Conservation (phyloP, 495 filamentous ascomycete species). For the Polyplosphaeria fusca region DNA sequence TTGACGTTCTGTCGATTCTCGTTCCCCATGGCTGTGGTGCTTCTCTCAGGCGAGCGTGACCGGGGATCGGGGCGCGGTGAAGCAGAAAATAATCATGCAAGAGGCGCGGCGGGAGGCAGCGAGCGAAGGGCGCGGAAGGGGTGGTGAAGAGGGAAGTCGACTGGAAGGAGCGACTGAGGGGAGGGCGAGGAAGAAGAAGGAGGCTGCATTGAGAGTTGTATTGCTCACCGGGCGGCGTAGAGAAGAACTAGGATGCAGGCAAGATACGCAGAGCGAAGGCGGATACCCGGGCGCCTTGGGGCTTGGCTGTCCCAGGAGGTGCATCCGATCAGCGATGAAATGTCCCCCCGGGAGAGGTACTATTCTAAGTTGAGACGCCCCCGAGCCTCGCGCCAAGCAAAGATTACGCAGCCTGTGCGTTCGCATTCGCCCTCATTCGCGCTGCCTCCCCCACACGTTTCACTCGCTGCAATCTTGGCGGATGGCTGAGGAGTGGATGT, state of each 20-base stretch:
- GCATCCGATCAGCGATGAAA: conserved; percentile 10
- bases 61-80: too few relatives aligned
- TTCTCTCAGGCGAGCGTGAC: too few relatives aligned
- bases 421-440: not conserved
- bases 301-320: conserved; percentile 19
- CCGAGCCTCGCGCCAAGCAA: too few relatives aligned
- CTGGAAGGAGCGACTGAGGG: not conserved
- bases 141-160: too few relatives aligned
- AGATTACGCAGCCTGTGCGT: too few relatives aligned
- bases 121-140: not conserved
- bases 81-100: too few relatives aligned
- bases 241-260: not conserved
- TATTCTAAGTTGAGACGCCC: too few relatives aligned
- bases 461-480: too few relatives aligned
- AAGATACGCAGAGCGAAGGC: conserved; percentile 7
- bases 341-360: too few relatives aligned
- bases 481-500: too few relatives aligned
- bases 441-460: conserved; percentile 1
- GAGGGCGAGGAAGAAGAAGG: not conserved
- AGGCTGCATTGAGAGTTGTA: conserved; percentile 6
- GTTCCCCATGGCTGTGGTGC: conserved; percentile 2
- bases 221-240: not conserved
- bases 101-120: not conserved
- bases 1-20: conserved; percentile 56
- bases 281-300: conserved; percentile 8